Evolutionary conservation across 257 asterid species (phyloP), one percentile per base, ranked within the genome.

Genomic region (Henckelia pumila): DNA sequence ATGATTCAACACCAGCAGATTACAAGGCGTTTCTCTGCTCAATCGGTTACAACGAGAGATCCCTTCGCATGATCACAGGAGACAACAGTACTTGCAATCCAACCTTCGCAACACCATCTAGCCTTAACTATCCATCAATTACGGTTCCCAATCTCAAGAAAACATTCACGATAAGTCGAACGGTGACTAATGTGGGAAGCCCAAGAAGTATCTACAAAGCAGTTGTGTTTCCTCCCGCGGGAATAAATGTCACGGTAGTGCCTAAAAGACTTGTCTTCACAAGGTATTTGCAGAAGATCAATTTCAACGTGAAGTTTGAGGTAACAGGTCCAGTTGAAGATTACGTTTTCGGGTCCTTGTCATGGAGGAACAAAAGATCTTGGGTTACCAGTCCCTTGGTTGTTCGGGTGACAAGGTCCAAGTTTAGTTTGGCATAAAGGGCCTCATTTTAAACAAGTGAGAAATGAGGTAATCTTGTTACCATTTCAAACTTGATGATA

Each of bases 41-140:
- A 37, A 75, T 88, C 20, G 98, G 98, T 66, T 88, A 92, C 37
- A 82, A 72, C 40, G 84, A 92, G 78, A 81, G 78, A 69, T 74
- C 89, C 17, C 77, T 92, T 75, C 87, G 70, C 19, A 79, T 88
- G 74, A 85, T 92, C 75, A 92, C 96, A 8, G 62, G 89, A 76
- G 96, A 92, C 81, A 86, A 83, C 79, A 86, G 86, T 79, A 88
- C 88, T 9, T 92, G 98, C 44, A 73, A 71, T 66, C 80, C 65
- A 67, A 72, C 82, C 57, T 71, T 79, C 61, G 17, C 80, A 3
- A 64, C 91, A 47, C 77, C 97, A 73, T 83, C 91, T 28, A 72
- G 76, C 80, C 91, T 92, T 24, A 92, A 92, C 81, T 92, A 89
- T 67, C 96, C 97, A 1, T 92, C 96, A 71, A 84, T 89, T 16